A percentile compares a stretch with the other conserved stretches of the same genome.
Evolutionary conservation across 1,139 yeast genomes (phyloP).

Genomic region (Petasospora rhodanensis): DNA sequence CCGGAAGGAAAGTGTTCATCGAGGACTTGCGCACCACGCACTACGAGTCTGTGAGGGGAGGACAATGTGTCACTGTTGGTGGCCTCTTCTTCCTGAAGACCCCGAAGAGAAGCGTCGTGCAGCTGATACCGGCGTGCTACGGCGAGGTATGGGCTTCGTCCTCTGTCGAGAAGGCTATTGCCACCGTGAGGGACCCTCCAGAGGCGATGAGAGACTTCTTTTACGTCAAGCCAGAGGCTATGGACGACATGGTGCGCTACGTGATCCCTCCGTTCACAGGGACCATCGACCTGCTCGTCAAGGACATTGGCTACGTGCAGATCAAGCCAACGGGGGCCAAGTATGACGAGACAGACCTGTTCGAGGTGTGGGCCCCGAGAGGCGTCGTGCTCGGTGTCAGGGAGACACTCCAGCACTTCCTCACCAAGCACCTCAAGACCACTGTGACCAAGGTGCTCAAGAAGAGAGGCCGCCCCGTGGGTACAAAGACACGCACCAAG

Average conservation of each 20-base stretch:
- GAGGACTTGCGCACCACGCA: slow-evolving; percentile 28
- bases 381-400: slow-evolving; percentile 42
- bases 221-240: slow-evolving; percentile 31
- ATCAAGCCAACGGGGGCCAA: slow-evolving; percentile 60
- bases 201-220: slow-evolving; percentile 33
- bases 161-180: slow-evolving; percentile 30
- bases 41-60: slow-evolving; percentile 39
- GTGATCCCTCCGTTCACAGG: slow-evolving; percentile 69
- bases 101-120: slow-evolving; percentile 41
- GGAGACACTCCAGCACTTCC: slow-evolving; percentile 33
- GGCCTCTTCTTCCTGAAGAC: slow-evolving; percentile 54
- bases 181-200: slow-evolving; percentile 15
- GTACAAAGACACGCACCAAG: slow-evolving; percentile 11
- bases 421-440: slow-evolving; percentile 21
- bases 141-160: slow-evolving; percentile 29
- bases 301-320: slow-evolving; percentile 64
- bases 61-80: slow-evolving; percentile 49
- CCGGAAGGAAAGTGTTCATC: slow-evolving; percentile 33
- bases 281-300: slow-evolving; percentile 60
- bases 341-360: slow-evolving; percentile 33
- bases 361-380: slow-evolving; percentile 44
- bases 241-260: slow-evolving; percentile 36
- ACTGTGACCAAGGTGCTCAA: slow-evolving; percentile 4
- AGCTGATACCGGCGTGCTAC: slow-evolving; percentile 29
- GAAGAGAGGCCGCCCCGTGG: slow-evolving; percentile 7